Conservation (phyloP, 2,329 filamentous ascomycete species). For the Colletotrichum graminicola region DNA sequence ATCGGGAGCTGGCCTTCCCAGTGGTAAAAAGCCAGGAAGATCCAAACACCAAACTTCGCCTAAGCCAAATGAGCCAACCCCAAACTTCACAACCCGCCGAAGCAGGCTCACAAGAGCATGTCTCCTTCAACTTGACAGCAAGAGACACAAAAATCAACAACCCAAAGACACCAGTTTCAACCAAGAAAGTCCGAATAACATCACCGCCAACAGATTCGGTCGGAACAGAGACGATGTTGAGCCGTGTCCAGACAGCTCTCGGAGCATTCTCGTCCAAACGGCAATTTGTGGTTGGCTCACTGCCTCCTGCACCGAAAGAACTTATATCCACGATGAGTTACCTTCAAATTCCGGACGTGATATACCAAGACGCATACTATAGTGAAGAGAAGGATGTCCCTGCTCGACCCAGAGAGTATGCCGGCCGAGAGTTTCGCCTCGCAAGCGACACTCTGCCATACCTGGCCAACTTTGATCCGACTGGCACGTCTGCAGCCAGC, state of each 20-base stretch:
- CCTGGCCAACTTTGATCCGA: slow-evolving; percentile 81
- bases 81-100: slow-evolving; percentile 20
- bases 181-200: slow-evolving; percentile 19
- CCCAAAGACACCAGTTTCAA: slow-evolving; percentile 30
- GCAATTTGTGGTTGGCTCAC: slow-evolving; percentile 49
- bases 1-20: slow-evolving; percentile 70
- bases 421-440: slow-evolving; percentile 85
- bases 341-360: slow-evolving; percentile 72
- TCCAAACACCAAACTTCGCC: slow-evolving; percentile 69
- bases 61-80: slow-evolving; percentile 67
- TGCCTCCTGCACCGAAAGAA: slow-evolving; percentile 54
- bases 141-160: slow-evolving; percentile 29
- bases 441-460: slow-evolving; percentile 81
- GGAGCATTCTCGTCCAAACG: slow-evolving; percentile 35
- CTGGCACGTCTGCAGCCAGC: slow-evolving; percentile 65
- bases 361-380: slow-evolving; percentile 90
- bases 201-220: slow-evolving; percentile 39
- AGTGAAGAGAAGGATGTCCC: slow-evolving; percentile 88
- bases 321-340: slow-evolving; percentile 69
- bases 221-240: slow-evolving; percentile 23
- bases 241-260: slow-evolving; percentile 18
- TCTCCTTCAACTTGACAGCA: slow-evolving; percentile 49
- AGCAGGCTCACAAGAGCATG: slow-evolving; percentile 48
- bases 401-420: slow-evolving; percentile 82
- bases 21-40: slow-evolving; percentile 83